A percentile compares a stretch with the other conserved stretches of the same genome.
Evolutionary conservation across 1,139 yeast species (phyloP).

Genomic region (Yamadazyma diospyri): DNA sequence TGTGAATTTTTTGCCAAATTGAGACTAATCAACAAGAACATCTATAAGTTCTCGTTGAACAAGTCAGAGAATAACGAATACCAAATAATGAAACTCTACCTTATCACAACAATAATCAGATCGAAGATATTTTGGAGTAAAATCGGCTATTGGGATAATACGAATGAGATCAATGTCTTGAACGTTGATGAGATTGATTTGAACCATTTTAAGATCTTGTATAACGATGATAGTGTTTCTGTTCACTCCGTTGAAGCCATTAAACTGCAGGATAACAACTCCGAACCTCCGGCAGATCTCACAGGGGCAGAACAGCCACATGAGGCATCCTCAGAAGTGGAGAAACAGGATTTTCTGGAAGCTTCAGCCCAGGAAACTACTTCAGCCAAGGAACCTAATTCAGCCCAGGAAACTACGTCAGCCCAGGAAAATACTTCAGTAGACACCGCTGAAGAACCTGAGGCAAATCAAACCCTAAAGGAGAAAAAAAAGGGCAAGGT

Average conservation of each 20-base stretch:
- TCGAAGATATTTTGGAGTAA: conserved; percentile 76
- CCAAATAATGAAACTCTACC: conserved; percentile 25
- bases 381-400: background rate
- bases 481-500: conserved; percentile 7
- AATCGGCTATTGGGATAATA: conserved; percentile 61
- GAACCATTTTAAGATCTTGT: conserved; percentile 19
- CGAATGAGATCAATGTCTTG: conserved; percentile 28
- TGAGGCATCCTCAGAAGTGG: background rate
- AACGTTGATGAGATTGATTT: conserved; percentile 26
- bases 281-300: conserved; percentile 1
- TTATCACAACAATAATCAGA: conserved; percentile 29
- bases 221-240: conserved; percentile 7
- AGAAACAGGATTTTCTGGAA: background rate
- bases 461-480: background rate
- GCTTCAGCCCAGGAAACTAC: background rate
- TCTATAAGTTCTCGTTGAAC: conserved; percentile 28
- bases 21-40: conserved; percentile 56
- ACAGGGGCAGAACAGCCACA: background rate
- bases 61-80: conserved; percentile 20
- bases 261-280: conserved; percentile 2
- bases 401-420: background rate
- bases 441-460: no score
- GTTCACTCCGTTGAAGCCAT: conserved; percentile 12
- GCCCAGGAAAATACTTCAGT: conserved; percentile 1
- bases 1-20: conserved; percentile 77